Base-by-base conservation (phyloP, 352 stramenopile species). In the Albugo laibachii region DNA sequence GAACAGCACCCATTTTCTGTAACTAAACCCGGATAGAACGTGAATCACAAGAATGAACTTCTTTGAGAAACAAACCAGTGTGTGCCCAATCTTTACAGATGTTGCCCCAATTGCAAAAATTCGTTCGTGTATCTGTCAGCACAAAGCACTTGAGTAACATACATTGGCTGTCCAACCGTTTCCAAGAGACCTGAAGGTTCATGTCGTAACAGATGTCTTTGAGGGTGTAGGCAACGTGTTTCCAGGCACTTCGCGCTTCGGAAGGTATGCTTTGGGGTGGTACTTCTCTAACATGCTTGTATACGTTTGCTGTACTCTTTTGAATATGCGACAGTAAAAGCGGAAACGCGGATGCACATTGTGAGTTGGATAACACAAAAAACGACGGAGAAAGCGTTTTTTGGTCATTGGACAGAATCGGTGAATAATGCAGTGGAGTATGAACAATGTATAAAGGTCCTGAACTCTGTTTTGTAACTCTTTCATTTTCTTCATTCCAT, bases 71-170 rank as follows among this genome's bases (percentile, higher is more conserved):
- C 59, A 39, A 47, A 77, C 65, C 47, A 88, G 45, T 6, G 75
- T 88, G 47, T 88, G 69, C 10, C 75, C 75, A 18, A 88, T 78
- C 49, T 88, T 88, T 34, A 84, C 56, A 10, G 71, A 84, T 10
- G 71, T 84, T 0, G 57, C 59, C 15, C 75, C 75, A n/a, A 84
- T 42, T 1, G 71, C 61, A 41, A 75, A 84, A 35, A 88, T 82
- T 14, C 64, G 64, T 6, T 84, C 69, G 19, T 76, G 77, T 5
- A 54, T 39, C 49, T 48, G 24, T 34, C 8, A n/a, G 27, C 19
- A 8, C 14, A 5, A 13, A 35, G 39, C 12, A 40, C 2, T 49
- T 49, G 0, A 8, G 38, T 18, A 13, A 5, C 13, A 6, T 8
- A 45, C 16, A 47, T 43, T 11, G 5, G 44, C 6, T 36, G 24